Percentiles rank a stretch among this genome's conserved stretches.
phyloP scores from a whole-genome alignment of 148 eudicot species.

The Talinum fruticosum region DNA sequence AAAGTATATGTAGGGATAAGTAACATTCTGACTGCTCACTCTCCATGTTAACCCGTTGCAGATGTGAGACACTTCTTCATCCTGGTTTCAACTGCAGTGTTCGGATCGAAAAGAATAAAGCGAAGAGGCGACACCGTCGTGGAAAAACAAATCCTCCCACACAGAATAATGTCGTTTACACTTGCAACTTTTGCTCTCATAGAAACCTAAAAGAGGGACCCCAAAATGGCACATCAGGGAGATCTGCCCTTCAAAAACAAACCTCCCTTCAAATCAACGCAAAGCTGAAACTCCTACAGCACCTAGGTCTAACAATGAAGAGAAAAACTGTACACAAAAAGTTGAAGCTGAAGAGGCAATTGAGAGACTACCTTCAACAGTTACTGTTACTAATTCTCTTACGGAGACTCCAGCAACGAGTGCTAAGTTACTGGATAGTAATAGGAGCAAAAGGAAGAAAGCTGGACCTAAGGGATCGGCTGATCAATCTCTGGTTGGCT shows the following conservation, averaged over 20 bases:
- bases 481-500: constrained; percentile 31
- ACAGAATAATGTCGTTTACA: constrained; percentile 62
- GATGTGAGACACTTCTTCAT: constrained; percentile 81
- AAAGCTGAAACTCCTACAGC: constrained; percentile 12
- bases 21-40: background rate
- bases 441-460: constrained; percentile 54
- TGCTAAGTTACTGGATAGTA: constrained; percentile 54
- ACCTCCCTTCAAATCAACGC: constrained; percentile 21
- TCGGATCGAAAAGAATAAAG: constrained; percentile 62
- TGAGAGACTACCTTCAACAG: constrained; percentile 27
- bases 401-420: constrained; percentile 24
- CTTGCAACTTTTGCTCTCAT: constrained; percentile 71
- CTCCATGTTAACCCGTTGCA: constrained; percentile 22
- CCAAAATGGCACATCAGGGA: constrained; percentile 61
- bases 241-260: constrained; percentile 47
- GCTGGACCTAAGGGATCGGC: constrained; percentile 40
- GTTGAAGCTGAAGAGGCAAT: constrained; percentile 3
- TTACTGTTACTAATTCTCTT: constrained; percentile 10
- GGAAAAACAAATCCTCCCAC: constrained; percentile 34
- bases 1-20: background rate
- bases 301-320: constrained; percentile 12
- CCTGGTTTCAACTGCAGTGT: constrained; percentile 79
- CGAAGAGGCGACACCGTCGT: constrained; percentile 29
- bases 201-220: constrained; percentile 71
- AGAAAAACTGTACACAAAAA: constrained; percentile 17